Base-by-base conservation (phyloP, 108 stramenopile species). In the Fistulifera solaris region DNA sequence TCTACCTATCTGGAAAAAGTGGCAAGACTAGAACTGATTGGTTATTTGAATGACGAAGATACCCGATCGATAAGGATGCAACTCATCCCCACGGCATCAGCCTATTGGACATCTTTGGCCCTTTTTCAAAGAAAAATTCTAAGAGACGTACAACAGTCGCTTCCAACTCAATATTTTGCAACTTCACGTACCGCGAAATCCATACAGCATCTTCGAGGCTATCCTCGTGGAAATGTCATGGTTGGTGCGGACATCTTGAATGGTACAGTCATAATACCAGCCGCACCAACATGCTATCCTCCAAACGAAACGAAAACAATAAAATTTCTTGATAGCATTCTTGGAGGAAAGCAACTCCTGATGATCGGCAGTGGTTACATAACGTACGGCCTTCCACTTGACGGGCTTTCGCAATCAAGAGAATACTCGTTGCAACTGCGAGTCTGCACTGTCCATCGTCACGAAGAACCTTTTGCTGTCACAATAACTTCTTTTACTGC, bases 311-410 rank as follows among this genome's bases (percentile, higher is more conserved):
- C 63, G 44, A 60, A 56, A 17, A 63, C 31, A 35, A 35, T 35
- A 35, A 23, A 54, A 65, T 51, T 50, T 65, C 42, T 68, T 68
- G 62, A 59, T 12, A 62, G 67, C 48, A 65, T 49, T 40, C 23
- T 8, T 6, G 76, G 70, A 14, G 67, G 67, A 1, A 56, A 63
- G 50, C 76, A 77, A 39, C 18, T 77, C 18, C 63, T 71, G 38
- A 23, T 64, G 15, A 52, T 56, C 1, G 70, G 64, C 14, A 63
- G 62, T 47, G 76, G 66, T 8, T 18, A 35, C 13, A 52, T 71
- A 17, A 66, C 65, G 35, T 77, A 77, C 38, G 47, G 46, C 14
- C 18, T 76, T 13, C 63, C 65, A 35, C 59, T 59, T 26, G 63
- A 63, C 18, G 38, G 67, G 0, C 62, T 47, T 19, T 38, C 28